Evolutionary conservation across 768 basidiomycete species (phyloP).

Genomic region (Rhizopogon vinicolor): DNA sequence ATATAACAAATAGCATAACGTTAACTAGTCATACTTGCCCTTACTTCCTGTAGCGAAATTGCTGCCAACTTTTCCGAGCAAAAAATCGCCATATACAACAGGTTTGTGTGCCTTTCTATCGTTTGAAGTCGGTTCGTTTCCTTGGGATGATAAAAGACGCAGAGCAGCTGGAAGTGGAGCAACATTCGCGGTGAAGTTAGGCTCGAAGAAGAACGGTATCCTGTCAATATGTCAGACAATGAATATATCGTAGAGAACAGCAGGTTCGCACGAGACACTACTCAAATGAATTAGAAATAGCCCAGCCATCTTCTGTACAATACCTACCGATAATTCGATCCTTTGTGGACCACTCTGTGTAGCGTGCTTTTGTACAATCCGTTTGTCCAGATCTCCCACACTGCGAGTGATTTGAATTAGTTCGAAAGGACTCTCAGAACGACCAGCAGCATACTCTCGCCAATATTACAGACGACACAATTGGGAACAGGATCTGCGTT

Average conservation of each 20-base stretch:
- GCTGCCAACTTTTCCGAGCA: conserved; percentile 63
- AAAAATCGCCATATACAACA: conserved; percentile 75
- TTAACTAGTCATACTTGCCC: conserved; percentile 26
- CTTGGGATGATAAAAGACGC: conserved; percentile 26
- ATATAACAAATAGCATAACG: background rate
- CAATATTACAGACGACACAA: conserved; percentile 88
- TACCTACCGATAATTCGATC: conserved; percentile 57
- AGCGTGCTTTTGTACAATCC: conserved; percentile 85
- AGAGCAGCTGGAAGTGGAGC: conserved; percentile 59
- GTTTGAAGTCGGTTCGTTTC: conserved; percentile 10
- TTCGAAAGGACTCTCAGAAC: background rate
- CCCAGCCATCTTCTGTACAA: background rate
- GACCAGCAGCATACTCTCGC: conserved; percentile 63
- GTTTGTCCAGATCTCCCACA: conserved; percentile 92
- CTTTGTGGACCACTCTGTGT: conserved; percentile 82
- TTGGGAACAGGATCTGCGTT: conserved; percentile 79
- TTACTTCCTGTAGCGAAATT: conserved; percentile 56
- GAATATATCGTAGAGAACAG: background rate
- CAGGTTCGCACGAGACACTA: conserved; percentile 66
- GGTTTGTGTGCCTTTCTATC: conserved; percentile 35
- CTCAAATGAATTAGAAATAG: conserved; percentile 6
- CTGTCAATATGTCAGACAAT: conserved; percentile 32
- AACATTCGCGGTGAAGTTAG: conserved; percentile 72
- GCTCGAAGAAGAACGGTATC: conserved; percentile 93
- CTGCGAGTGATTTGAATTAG: conserved; percentile 29